Base-by-base conservation (phyloP, 164 flowering plant species). In the Buxus sempervirens region DNA sequence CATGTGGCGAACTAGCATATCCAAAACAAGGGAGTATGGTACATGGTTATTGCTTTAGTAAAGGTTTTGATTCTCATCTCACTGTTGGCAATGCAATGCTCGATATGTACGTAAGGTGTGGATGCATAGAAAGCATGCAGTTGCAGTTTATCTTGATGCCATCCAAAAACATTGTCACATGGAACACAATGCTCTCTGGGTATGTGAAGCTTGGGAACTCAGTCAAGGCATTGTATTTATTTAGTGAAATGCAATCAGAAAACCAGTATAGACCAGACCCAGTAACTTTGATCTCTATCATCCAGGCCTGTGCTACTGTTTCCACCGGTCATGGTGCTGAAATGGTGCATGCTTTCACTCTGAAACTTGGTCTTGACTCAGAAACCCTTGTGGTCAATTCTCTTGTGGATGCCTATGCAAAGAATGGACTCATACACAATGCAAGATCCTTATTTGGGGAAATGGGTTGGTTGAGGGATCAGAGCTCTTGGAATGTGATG, bases 401-500 rank as follows among this genome's bases (percentile, higher is more conserved):
- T 63, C 66, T 77, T 57, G 32, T 82, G 54, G 81, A 77, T 69
- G 71, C 72, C 20, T 79, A 79, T 75, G 75, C 81, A 41, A 82
- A 79, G 64, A 59, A 59, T 65, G 81, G 82, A 0, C 63, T 64
- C 26, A 64, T 82, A 68, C 64, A 70, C 20, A 69, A 63, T 25
- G 82, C 82, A 23, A 54, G 69, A 62, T 36, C 36, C 55, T 66
- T 82, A 41, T 82, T 79, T 73, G 59, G 55, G 23, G 69, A 77
- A 21, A 72, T 77, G 80, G 75, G 73, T 58, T 13, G 13, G 16
- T 55, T 20, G 15, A 76, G 77, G 67, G 80, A 78, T 72, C 76
- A 73, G 58, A 76, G 73, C 68, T 81, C 84, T 4, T 81, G 84
- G 81, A 78, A 79, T 66, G 76, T 70, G 70, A 82, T 82, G 77